These are phyloP conservation scores for Prunus fruticosa DNA, from an alignment of 306 rosid genomes.

Conservation along the genomic window DNA sequence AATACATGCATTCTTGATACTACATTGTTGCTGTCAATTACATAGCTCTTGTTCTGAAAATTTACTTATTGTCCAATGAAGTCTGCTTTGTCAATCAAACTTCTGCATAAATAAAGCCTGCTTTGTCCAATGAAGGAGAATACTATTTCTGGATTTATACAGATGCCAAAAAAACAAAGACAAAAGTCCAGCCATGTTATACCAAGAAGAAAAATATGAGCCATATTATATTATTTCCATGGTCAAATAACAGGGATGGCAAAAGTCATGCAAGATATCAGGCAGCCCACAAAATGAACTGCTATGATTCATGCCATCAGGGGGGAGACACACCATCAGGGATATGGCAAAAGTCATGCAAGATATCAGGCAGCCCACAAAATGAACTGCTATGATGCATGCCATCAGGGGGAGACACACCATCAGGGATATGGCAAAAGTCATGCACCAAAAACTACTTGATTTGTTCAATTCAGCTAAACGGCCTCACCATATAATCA, in stretches of 20 bases:
- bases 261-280: background rate
- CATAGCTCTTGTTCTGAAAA: no score
- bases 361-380: background rate
- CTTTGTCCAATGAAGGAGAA: no score
- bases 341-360: background rate
- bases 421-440: no score
- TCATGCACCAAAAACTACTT: no score
- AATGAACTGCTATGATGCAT: background rate
- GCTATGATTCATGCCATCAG: background rate
- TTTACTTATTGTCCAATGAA: background rate
- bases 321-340: no score
- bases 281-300: background rate
- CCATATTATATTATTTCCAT: background rate
- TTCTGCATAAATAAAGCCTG: no score
- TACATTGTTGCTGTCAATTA: background rate
- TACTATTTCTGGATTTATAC: no score
- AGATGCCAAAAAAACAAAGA: background rate
- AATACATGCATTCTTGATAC: background rate
- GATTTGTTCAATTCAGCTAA: background rate
- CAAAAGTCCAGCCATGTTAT: background rate
- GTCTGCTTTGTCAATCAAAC: background rate
- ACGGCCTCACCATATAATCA: no score
- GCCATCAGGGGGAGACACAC: background rate
- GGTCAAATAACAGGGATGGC: background rate
- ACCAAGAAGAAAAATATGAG: background rate